These are phyloP conservation scores for Neurospora sp. DNA, from an alignment of 495 filamentous ascomycete genomes.

Conservation along the genomic window DNA sequence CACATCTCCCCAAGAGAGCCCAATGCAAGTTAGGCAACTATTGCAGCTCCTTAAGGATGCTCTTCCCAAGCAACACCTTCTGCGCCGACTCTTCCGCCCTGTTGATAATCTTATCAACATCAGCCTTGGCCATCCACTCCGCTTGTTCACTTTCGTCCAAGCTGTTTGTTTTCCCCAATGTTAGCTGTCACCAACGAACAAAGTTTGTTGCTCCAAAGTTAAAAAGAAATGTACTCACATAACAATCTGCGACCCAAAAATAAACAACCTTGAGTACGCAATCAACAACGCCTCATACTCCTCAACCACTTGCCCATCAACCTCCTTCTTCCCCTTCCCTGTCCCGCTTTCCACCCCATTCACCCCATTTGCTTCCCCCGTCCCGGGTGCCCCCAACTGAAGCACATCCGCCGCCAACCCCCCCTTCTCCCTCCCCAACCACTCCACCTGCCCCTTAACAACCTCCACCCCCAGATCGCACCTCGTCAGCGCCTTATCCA, in stretches of 20 bases:
- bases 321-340: not conserved
- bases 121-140: not conserved
- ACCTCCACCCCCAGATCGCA: not conserved
- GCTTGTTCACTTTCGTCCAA: not conserved
- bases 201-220: not conserved
- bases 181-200: not conserved
- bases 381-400: not conserved
- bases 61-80: not conserved
- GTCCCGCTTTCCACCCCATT: not conserved
- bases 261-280: not conserved
- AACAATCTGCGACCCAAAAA: conserved; percentile 2
- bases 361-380: not conserved
- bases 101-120: not conserved
- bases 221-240: not conserved
- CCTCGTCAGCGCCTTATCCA: not conserved
- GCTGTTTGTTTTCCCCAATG: not conserved
- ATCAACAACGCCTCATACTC: not conserved
- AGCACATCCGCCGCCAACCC: not conserved
- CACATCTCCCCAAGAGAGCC: not conserved
- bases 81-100: not conserved
- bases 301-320: not conserved
- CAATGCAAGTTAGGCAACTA: not conserved
- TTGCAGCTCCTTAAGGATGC: not conserved
- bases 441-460: not conserved
- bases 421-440: not conserved